Percentiles rank a stretch among this genome's conserved stretches.
phyloP scores from a whole-genome alignment of 345 rosid genomes.

The Melaleuca quinquenervia region DNA sequence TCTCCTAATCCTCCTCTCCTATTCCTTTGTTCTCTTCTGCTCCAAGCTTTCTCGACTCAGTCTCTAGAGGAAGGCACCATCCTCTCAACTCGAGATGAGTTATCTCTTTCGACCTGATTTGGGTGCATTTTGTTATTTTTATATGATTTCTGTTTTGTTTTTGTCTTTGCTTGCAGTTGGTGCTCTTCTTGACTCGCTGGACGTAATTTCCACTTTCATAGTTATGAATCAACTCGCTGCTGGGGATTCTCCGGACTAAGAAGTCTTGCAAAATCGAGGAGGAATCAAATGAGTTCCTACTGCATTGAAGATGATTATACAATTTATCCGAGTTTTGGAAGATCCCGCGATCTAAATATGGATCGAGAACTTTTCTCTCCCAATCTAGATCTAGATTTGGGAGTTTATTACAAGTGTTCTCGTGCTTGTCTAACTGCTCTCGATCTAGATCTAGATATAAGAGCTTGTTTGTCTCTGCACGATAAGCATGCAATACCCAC shows the following conservation, averaged over 20 bases:
- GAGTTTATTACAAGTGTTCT: no score
- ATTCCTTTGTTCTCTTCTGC: neutral
- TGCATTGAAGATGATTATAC: accelerated
- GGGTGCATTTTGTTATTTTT: no score
- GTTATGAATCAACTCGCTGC: neutral
- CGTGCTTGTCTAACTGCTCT: no score
- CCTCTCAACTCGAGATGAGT: neutral
- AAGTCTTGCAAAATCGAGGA: accelerated
- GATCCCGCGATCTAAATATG: no score
- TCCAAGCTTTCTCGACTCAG: neutral
- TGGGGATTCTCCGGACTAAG: accelerated
- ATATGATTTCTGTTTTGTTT: no score
- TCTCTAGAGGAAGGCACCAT: neutral
- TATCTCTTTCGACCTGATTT: neutral
- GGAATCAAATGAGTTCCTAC: accelerated
- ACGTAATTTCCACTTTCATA: neutral
- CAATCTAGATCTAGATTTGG: neutral
- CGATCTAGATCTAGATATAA: no score
- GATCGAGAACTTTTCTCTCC: neutral
- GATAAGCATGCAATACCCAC: neutral
- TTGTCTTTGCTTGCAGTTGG: accelerated
- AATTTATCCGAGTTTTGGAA: accelerated
- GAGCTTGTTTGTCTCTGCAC: neutral
- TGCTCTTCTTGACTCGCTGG: no score
- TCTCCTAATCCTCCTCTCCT: neutral